A percentile compares a stretch with the other conserved stretches of the same genome.
Conservation (phyloP, 2,329 filamentous ascomycete species). For the Penicillium occitanis region DNA sequence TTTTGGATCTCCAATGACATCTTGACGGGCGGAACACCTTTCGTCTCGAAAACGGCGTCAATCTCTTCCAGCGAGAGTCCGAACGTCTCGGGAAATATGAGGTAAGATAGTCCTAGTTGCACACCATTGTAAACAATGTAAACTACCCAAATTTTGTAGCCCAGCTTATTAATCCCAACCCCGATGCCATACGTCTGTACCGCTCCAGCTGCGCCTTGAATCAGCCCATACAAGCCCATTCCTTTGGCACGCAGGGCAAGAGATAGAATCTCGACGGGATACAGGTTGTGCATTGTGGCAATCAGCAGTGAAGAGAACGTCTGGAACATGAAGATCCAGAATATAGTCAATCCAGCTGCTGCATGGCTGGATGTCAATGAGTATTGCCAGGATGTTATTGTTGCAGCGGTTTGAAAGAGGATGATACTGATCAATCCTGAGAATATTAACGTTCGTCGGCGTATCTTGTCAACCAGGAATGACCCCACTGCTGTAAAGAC, state of each 20-base stretch:
- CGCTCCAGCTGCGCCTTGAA: slow-evolving; percentile 47
- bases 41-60: slow-evolving; percentile 57
- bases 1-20: slow-evolving; percentile 45
- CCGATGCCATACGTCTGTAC: slow-evolving; percentile 50
- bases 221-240: slow-evolving; percentile 49
- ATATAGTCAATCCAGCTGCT: slow-evolving; percentile 44
- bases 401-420: slow-evolving; percentile 47
- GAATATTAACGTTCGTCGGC: slow-evolving; percentile 49
- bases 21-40: slow-evolving; percentile 45
- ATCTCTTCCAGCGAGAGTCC: slow-evolving; percentile 57
- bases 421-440: slow-evolving; percentile 46
- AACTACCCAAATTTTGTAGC: slow-evolving; percentile 54
- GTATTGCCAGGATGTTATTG: slow-evolving; percentile 52
- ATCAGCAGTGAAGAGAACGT: slow-evolving; percentile 48
- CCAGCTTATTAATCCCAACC: slow-evolving; percentile 48
- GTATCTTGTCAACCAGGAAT: slow-evolving; percentile 46
- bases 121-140: slow-evolving; percentile 53
- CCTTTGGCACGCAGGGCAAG: slow-evolving; percentile 47
- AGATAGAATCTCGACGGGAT: slow-evolving; percentile 48
- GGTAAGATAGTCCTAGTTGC: slow-evolving; percentile 51
- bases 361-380: slow-evolving; percentile 31
- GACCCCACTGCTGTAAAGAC: slow-evolving; percentile 48
- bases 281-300: slow-evolving; percentile 52
- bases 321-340: slow-evolving; percentile 53
- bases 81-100: slow-evolving; percentile 56